Evolutionary conservation across 2,329 filamentous ascomycete genomes (phyloP).

Genomic region (Bertia moriformis): DNA sequence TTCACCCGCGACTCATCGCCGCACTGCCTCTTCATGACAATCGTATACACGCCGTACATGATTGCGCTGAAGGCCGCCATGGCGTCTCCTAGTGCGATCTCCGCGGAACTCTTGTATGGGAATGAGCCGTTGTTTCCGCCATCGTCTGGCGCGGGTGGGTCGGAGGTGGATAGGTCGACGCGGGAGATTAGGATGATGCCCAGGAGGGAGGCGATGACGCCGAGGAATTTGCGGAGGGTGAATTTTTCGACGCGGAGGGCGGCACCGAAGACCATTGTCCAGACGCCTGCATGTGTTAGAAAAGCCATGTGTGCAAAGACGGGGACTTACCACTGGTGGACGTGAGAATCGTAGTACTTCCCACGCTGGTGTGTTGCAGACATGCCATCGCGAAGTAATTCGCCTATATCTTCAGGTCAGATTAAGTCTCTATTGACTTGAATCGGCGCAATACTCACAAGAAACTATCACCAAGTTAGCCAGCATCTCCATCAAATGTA

Average conservation of each 20-base stretch:
- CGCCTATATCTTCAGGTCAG: constrained; percentile 16
- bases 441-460: too few relatives aligned
- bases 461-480: background rate
- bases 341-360: constrained; percentile 52
- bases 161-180: constrained; percentile 28
- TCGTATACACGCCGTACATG: constrained; percentile 52
- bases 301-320: background rate
- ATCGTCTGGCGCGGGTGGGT: background rate
- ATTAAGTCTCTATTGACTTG: too few relatives aligned
- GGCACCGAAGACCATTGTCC: constrained; percentile 48
- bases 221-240: constrained; percentile 42
- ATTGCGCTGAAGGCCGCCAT: constrained; percentile 49
- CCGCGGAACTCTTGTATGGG: constrained; percentile 18
- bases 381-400: constrained; percentile 55
- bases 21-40: constrained; percentile 50
- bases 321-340: constrained; percentile 30
- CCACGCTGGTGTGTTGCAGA: constrained; percentile 52
- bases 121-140: background rate
- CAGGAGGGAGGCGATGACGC: constrained; percentile 42
- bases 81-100: constrained; percentile 46
- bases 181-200: constrained; percentile 48
- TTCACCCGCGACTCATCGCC: constrained; percentile 45
- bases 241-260: constrained; percentile 46
- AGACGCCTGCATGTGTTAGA: constrained; percentile 23
- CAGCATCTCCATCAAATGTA: background rate